Evolutionary conservation across 2,329 filamentous ascomycete species (phyloP), one percentile per base, ranked within the genome.

Genomic region (Cladosporium sp.): DNA sequence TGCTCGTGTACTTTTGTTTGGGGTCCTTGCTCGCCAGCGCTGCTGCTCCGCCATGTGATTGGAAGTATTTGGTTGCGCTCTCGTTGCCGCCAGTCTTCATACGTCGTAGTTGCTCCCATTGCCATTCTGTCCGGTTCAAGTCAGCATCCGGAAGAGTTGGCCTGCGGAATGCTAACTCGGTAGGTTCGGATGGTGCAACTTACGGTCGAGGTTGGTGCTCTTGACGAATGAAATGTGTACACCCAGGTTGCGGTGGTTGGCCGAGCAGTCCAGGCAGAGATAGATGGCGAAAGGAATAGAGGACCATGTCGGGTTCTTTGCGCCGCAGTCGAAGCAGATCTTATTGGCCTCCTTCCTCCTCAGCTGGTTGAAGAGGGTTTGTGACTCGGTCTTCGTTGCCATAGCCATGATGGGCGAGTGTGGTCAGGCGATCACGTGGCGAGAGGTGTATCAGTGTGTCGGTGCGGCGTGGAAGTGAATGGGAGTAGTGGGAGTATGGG

Each of bases 81-180:
- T 98, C 94, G 76, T 99, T 99, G 66, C 95, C 95, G 70, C 95
- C 95, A 18, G 98, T 93, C 82, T 99, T 99, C 94, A 99, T 98
- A 66, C 94, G 81, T 62, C 95, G 91, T 67, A 99, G 86, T 79
- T 99, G 95, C 72, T 97, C 93, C 95, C 95, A 99, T 91, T 97
- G 93, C 95, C 95, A 99, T 70, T 83, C 81, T 83, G 44, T 28
- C 56, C 37, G 18, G 21, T n/a, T 46, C 59, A 40, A 62, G 49
- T 62, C 37, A 58, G 59, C 46, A 37, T 49, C 28, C 26, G n/a
- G 16, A 37, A 28, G 10, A 26, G 33, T 3, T 46, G 33, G 29
- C 14, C 23, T 33, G 46, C 58, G 18, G n/a, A 28, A 53, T 33
- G 61, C 61, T 63, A 50, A 63, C 61, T 46, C 50, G 50, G 33